Base-by-base conservation (phyloP, 192 early-diverging fungal genomes). In the Backusella sp. region DNA sequence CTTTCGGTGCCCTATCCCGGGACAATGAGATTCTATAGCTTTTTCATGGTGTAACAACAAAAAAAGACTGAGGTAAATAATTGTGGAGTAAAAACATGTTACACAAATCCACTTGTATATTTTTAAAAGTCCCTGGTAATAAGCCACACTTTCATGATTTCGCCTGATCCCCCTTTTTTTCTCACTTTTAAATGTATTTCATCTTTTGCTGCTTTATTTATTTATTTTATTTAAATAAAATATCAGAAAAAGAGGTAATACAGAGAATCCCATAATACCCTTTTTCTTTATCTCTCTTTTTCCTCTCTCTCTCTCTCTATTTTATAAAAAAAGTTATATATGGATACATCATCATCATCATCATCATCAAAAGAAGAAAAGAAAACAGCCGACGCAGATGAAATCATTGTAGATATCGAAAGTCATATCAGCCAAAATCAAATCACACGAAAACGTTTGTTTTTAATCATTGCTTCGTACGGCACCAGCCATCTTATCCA, bases 381-480 rank as follows among this genome's bases (percentile, higher is more conserved):
- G 19, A 49, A 49, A 49, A 49, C 46, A 49, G 46, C 15, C 15
- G 42, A 44, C 15, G 42, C 66, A 67, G 26, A 30, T 67, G 17
- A 67, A 17, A 67, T 35, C 32, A 26, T 49, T 19, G n/a, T 49
- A 21, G 46, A 67, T 17, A 15, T 67, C 3, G 66, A 67, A 35
- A 67, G 35, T 4, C 66, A 67, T 35, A 35, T 35, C 15, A 67
- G 12, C 26, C 14, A 8, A 35, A n/a, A 35, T 21, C 23, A 39
- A 6, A 72, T 72, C 7, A 32, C 37, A 30, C 35, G 23, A 23
- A 71, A 71, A 71, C 14, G 37, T 21, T 42, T 71, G 6, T 41
- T 39, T 26, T 44, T 41, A 42, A 71, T 71, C 23, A 71, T 71
- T 41, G 69, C 69, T 28, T 71, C 69, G 69, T 46, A 71, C 15